Percentiles rank a stretch among this genome's conserved stretches.
These are phyloP conservation scores for Emericellopsis terricola DNA, from an alignment of 495 filamentous ascomycete genomes.

Conservation along the genomic window DNA sequence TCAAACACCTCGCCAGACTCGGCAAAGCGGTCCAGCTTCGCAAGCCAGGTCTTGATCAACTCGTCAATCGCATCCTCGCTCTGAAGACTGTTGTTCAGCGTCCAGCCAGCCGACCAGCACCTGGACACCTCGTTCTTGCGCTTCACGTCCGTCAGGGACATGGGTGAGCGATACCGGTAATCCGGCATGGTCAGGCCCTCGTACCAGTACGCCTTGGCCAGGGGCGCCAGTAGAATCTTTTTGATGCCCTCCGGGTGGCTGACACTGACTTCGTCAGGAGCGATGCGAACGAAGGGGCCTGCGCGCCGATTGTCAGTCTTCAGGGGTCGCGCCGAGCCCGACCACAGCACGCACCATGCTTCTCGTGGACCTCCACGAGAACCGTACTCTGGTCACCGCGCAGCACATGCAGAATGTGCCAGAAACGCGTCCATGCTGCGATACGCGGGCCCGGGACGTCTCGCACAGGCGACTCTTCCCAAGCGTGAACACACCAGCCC, in stretches of 20 bases:
- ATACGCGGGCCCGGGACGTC: no score
- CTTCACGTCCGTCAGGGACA: constrained; percentile 22
- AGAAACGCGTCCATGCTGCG: no score
- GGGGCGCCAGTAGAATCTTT: constrained; percentile 9
- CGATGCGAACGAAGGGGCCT: constrained; percentile 29
- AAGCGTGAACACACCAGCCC: no score
- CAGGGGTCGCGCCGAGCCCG: neutral
- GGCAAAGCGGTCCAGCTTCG: constrained; percentile 15
- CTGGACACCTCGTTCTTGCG: constrained; percentile 18
- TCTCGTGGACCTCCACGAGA: neutral
- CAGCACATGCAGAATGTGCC: neutral
- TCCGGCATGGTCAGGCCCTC: constrained; percentile 22
- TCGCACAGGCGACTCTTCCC: no score
- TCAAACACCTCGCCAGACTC: constrained; percentile 12
- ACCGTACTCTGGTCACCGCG: neutral
- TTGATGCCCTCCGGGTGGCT: constrained; percentile 25
- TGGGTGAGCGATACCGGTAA: constrained; percentile 22
- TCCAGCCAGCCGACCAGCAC: constrained; percentile 20
- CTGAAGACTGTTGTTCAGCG: constrained; percentile 23
- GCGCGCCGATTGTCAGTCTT: neutral
- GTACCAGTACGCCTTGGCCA: constrained; percentile 14
- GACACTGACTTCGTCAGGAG: constrained; percentile 28
- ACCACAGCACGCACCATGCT: neutral
- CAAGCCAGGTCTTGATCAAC: constrained; percentile 13
- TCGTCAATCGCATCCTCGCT: constrained; percentile 20